These are phyloP conservation scores for Raphanus sativus DNA, from an alignment of 345 rosid genomes.

Conservation along the genomic window DNA sequence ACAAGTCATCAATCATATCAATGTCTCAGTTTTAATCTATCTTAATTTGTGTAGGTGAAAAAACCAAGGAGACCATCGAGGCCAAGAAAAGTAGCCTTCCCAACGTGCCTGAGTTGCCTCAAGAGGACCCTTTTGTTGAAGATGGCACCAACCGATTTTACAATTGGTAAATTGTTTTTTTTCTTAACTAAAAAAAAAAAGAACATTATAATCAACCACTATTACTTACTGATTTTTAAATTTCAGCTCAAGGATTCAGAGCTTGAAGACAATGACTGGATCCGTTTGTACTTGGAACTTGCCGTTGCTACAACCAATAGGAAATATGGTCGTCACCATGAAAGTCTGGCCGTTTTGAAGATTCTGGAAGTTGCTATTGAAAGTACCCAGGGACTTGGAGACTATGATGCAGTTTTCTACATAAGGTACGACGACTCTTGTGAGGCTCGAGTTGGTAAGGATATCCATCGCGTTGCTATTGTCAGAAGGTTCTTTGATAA, in stretches of 20 bases:
- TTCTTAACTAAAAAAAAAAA: too few relatives aligned
- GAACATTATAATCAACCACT: neutral
- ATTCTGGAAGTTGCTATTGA: neutral
- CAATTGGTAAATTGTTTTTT: neutral
- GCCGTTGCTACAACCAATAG: neutral
- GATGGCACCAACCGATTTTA: neutral
- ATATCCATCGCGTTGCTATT: neutral
- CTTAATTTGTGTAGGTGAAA: neutral
- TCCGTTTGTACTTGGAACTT: neutral
- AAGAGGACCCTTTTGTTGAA: neutral
- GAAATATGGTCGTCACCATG: neutral
- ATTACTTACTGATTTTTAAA: neutral
- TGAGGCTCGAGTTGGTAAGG: neutral
- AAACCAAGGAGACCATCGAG: neutral
- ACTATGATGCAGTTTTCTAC: neutral
- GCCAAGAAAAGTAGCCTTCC: too few relatives aligned
- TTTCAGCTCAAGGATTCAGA: neutral
- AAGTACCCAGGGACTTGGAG: neutral
- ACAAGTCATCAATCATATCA: neutral
- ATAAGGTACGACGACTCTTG: neutral
- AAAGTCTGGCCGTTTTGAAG: neutral
- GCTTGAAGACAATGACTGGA: neutral
- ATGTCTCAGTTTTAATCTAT: neutral
- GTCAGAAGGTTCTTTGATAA: neutral
- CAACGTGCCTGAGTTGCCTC: neutral